Evolutionary conservation across 345 rosid species (phyloP), one percentile per base, ranked within the genome.

Genomic region (Xanthoceras sorbifolium): DNA sequence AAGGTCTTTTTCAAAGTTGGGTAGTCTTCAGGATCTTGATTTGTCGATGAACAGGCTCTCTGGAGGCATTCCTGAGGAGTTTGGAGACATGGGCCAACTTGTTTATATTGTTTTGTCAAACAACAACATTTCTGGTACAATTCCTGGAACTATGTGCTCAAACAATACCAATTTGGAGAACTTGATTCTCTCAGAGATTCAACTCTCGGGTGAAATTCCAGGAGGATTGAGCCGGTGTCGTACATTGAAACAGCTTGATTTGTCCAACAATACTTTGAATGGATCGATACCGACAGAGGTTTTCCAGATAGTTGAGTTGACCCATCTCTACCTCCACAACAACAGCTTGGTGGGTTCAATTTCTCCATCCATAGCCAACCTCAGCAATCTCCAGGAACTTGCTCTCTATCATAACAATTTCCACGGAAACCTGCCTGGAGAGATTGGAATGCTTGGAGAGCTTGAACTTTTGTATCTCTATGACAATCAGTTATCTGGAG

Each of bases 251-350:
- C 90, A 86, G 81, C 89, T 96, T 18, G 98, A 96, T 79, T 82
- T 96, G 81, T 91, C 99, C 0, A 92, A 87, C 77, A 96, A 96
- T 80, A 79, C 89, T 0, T 89, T 96, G 10, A 69, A 71, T 50
- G 98, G 99, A 28, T 80, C 89, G 0, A 89, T 96, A 38, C 99
- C 99, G 0, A 69, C 44, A 0, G 87, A 86, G 52, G 71, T 96
- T 67, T 93, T 74, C 38, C 75, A 90, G 81, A 61, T 91, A 76
- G 81, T 71, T 48, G 73, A 77, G 50, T 78, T 93, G 81, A 89
- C 88, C 11, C 82, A 90, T 79, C 93, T 96, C 42, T 92, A 92
- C 64, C 94, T 96, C 40, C 93, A 93, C 80, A 96, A 96, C 86
- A 96, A 96, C 80, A 91, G 86, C 86, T 86, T 96, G 86, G 88